These are phyloP conservation scores for Pelagophyceae sp. DNA, from an alignment of 352 stramenopile species.

Conservation along the genomic window DNA sequence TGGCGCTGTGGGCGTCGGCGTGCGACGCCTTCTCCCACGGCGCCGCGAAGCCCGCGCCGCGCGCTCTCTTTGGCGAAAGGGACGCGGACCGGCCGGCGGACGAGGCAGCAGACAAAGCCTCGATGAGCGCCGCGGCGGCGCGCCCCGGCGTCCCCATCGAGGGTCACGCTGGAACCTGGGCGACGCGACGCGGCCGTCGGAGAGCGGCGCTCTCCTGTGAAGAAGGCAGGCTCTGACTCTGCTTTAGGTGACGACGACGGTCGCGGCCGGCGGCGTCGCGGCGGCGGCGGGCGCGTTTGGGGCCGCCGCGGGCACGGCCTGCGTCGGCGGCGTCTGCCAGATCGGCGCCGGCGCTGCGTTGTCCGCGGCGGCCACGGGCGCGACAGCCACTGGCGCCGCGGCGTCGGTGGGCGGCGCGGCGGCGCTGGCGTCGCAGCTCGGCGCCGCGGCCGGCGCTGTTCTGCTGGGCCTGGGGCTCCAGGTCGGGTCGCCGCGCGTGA, in stretches of 20 bases:
- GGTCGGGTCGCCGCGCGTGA: neutral
- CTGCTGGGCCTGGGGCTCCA: neutral
- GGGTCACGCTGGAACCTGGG: no score
- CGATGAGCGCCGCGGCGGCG: no score
- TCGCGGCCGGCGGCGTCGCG: neutral
- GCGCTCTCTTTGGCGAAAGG: no score
- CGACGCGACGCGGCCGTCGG: no score
- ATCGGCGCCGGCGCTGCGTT: slow-evolving; percentile 3
- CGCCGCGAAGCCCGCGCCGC: no score
- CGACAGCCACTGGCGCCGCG: neutral
- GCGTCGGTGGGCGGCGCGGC: neutral
- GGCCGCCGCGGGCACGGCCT: slow-evolving; percentile 3
- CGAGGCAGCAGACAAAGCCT: no score
- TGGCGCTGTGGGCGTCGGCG: no score
- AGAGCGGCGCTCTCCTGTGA: no score
- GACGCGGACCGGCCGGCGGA: no score
- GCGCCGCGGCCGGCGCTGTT: neutral
- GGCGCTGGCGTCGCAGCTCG: neutral
- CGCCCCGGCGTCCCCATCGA: no score
- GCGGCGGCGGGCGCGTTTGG: neutral
- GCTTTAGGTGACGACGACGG: neutral
- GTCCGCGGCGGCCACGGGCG: neutral
- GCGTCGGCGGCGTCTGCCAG: neutral
- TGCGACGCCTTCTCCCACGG: no score
- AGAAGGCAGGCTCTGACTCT: no score